These are phyloP conservation scores for Medicago arabica DNA, from an alignment of 306 rosid genomes.

Conservation along the genomic window DNA sequence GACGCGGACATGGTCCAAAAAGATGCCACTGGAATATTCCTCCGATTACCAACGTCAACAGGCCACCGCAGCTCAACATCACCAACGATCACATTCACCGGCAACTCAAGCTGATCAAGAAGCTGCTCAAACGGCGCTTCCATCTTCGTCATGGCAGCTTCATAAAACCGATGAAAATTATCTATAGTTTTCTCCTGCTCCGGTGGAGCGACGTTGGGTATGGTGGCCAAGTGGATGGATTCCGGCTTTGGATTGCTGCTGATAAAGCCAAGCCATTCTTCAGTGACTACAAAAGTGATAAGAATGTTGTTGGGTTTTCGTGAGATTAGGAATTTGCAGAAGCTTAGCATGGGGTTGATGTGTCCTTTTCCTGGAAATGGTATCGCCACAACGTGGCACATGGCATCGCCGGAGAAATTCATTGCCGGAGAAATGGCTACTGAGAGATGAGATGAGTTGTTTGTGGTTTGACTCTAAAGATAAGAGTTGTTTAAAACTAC, in stretches of 20 bases:
- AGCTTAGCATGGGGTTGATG: slow-evolving; percentile 69
- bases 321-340: slow-evolving; percentile 56
- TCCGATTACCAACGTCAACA: slow-evolving; percentile 36
- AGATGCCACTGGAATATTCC: slow-evolving; percentile 50
- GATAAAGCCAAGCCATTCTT: slow-evolving; percentile 60
- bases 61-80: slow-evolving; percentile 51
- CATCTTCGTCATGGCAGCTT: slow-evolving; percentile 53
- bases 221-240: slow-evolving; percentile 46
- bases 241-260: slow-evolving; percentile 48
- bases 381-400: slow-evolving; percentile 52
- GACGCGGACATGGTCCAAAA: slow-evolving; percentile 60
- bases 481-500: too few species aligned
- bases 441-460: not conserved
- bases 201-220: slow-evolving; percentile 58
- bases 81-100: slow-evolving; percentile 39
- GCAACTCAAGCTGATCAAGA: slow-evolving; percentile 50
- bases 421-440: not conserved
- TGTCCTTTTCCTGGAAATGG: slow-evolving; percentile 64
- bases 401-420: not conserved
- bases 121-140: slow-evolving; percentile 56
- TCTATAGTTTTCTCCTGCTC: slow-evolving; percentile 42
- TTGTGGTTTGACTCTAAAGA: not conserved
- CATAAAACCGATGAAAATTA: slow-evolving; percentile 32
- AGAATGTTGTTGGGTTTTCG: slow-evolving; percentile 23
- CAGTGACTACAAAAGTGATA: slow-evolving; percentile 56